phyloP scores from a whole-genome alignment of 208 protist species.

The Leishmania gerbilli region DNA sequence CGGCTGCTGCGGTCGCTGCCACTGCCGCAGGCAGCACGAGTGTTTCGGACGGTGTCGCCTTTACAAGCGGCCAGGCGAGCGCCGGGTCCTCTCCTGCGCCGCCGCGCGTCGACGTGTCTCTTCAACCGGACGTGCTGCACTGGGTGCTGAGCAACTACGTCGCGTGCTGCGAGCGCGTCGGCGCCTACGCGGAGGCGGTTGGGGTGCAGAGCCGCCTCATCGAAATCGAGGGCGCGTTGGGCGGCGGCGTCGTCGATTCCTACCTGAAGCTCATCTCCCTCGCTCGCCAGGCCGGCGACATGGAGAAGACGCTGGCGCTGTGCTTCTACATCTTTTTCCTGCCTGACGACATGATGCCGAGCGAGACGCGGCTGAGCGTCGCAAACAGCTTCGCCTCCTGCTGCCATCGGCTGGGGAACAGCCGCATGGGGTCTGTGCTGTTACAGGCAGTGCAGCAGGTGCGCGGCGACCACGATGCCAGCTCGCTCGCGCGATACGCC shows the following conservation, averaged over 20 bases:
- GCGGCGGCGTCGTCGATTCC: constrained; percentile 41
- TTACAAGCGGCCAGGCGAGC: not conserved
- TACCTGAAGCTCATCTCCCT: constrained; percentile 61
- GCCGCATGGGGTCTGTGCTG: constrained; percentile 55
- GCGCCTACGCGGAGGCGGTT: constrained; percentile 45
- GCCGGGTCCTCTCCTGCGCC: not conserved
- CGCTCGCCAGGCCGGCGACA: constrained; percentile 41
- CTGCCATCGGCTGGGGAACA: constrained; percentile 61
- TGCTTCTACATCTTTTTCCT: constrained; percentile 73
- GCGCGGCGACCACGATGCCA: constrained; percentile 40
- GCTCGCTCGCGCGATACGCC: constrained; percentile 42
- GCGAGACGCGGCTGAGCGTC: constrained; percentile 44
- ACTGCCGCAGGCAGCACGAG: not conserved
- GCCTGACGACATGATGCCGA: constrained; percentile 51
- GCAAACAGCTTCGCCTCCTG: constrained; percentile 59
- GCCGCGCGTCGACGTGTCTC: constrained; percentile 13
- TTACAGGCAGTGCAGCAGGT: constrained; percentile 57
- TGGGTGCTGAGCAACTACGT: constrained; percentile 76
- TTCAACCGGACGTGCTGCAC: constrained; percentile 55
- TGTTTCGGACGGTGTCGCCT: not conserved
- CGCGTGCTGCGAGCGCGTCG: constrained; percentile 63
- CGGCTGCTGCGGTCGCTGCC: not conserved
- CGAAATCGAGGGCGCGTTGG: constrained; percentile 50
- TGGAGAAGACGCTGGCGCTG: constrained; percentile 50
- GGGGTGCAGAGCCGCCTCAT: constrained; percentile 59